Evolutionary conservation across 352 stramenopile species (phyloP), one percentile per base, ranked within the genome.

Genomic region (Blastocystis sp.): DNA sequence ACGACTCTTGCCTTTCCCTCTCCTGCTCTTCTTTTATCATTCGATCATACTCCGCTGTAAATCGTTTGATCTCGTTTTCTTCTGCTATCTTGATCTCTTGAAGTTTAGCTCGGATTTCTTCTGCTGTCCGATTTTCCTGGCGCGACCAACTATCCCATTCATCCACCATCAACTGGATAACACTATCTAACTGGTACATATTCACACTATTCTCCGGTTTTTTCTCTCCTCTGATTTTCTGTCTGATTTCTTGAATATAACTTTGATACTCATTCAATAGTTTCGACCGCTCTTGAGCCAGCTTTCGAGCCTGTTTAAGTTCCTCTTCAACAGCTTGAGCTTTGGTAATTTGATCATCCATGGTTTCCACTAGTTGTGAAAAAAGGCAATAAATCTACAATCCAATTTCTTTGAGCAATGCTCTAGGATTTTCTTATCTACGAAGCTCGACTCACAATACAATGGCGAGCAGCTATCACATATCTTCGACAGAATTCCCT

Each of bases 261-360:
- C 18, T 39, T 8, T 84, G 73, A 37, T 69, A 84, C n/a, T 68
- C n/a, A 45, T 84, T 84, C 50, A 34, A 26, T 45, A 84, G 11
- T 0, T 54, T 34, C 50, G 29, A 18, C 2, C 29, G 18, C 62
- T 73, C 62, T 20, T 47, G 6, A 26, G 62, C 62, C 62, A 23
- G 7, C 13, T 73, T 7, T 7, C n/a, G 23, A 43, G 20, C 26
- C 29, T 11, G n/a, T 34, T 43, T 15, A 73, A 20, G 29, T 7
- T 45, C 20, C 39, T 45, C n/a, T 43, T 41, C 62, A 34, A 37
- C 50, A 0, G 7, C 18, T 9, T 1, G 45, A 5, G 73, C 73
- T 26, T 6, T 43, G 3, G 34, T 55, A 43, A 84, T 84, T 11
- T 23, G 26, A 6, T 54, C 11, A 6, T 39, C 13, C 2, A 39